Conservation (phyloP, 2,329 filamentous ascomycete genomes). For the Fusarium chuoi region DNA sequence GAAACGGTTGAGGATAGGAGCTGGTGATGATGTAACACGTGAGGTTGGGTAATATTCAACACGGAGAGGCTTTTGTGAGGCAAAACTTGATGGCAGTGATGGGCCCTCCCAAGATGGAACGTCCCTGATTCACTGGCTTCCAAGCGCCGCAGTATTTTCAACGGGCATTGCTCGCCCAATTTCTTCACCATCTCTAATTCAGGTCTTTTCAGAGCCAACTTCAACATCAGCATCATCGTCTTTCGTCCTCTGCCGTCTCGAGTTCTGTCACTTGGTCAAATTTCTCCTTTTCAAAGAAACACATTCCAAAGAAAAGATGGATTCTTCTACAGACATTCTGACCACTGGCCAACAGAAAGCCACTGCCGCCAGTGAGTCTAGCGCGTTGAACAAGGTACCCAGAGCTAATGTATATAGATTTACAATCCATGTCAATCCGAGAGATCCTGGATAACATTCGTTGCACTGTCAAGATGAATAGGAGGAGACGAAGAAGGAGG, state of each 20-base stretch:
- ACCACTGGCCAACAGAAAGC: fast-evolving
- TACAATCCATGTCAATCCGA: neutral
- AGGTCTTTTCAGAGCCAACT: fast-evolving
- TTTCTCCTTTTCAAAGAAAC: no score
- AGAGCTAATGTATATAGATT: neutral
- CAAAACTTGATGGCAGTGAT: neutral
- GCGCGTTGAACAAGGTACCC: no score
- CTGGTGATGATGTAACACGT: neutral
- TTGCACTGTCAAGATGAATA: neutral
- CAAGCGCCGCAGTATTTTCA: fast-evolving
- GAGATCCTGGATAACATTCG: neutral
- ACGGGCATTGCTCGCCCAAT: neutral
- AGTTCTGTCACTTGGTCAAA: neutral
- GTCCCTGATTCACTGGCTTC: neutral
- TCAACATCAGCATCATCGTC: neutral
- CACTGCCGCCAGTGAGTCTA: neutral
- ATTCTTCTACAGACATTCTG: fast-evolving
- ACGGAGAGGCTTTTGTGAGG: neutral
- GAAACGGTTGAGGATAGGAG: neutral
- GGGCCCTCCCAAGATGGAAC: fast-evolving
- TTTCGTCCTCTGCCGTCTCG: fast-evolving
- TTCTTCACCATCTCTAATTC: neutral
- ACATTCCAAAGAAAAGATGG: neutral
- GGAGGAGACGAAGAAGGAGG: neutral
- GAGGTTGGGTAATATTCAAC: neutral